Conservation (phyloP, 2,329 filamentous ascomycete genomes). For the Dactylellina sp. region DNA sequence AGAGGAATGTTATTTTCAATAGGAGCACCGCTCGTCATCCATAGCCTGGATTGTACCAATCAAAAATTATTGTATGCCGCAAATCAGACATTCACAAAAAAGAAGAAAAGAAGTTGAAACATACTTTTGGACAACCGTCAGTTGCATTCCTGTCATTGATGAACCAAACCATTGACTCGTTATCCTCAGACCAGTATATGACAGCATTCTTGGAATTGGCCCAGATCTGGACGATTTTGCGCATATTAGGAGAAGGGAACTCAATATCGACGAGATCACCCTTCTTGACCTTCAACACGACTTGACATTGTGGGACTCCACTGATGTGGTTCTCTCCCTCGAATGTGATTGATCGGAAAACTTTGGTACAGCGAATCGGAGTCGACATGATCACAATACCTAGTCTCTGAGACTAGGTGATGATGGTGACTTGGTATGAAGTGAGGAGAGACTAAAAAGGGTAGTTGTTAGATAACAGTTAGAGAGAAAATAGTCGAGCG, state of each 20-base stretch:
- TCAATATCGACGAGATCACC: slow-evolving; percentile 18
- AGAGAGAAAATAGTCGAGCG: no score
- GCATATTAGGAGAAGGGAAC: slow-evolving; percentile 16
- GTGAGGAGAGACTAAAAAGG: no score
- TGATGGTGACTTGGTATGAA: no score
- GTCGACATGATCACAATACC: background rate
- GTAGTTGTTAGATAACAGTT: no score
- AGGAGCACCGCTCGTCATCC: no score
- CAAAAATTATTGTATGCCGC: no score
- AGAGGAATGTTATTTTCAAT: background rate
- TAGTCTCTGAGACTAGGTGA: no score
- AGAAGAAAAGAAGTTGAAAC: background rate
- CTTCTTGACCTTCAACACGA: slow-evolving; percentile 13
- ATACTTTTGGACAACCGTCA: slow-evolving; percentile 22
- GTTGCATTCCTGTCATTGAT: slow-evolving; percentile 19
- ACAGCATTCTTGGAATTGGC: slow-evolving; percentile 29
- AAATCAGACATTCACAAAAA: background rate
- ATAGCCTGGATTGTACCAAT: no score
- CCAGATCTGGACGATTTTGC: slow-evolving; percentile 20
- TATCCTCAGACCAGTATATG: slow-evolving; percentile 35
- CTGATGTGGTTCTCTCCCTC: slow-evolving; percentile 11
- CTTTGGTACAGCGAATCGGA: slow-evolving; percentile 5
- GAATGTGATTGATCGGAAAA: slow-evolving; percentile 24
- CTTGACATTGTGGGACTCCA: background rate
- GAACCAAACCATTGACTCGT: slow-evolving; percentile 19